These are phyloP conservation scores for Solanum hybrid DNA, from an alignment of 305 asterid genomes.

Conservation along the genomic window DNA sequence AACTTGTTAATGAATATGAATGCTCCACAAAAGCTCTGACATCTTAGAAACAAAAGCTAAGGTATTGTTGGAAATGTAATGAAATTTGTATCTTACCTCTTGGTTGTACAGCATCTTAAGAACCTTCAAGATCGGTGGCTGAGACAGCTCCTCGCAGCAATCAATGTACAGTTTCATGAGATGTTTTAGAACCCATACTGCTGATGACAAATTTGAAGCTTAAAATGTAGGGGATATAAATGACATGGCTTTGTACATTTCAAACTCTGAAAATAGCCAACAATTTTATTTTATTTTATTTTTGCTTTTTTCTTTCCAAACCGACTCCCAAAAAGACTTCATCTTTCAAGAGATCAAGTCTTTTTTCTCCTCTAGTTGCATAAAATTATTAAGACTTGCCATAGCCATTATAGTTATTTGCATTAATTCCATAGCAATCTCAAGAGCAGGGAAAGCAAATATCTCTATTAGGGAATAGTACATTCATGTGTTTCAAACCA, in stretches of 20 bases:
- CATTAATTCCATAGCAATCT: neutral
- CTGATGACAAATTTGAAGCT: slow-evolving; percentile 12
- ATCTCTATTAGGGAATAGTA: neutral
- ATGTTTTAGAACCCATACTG: slow-evolving; percentile 79
- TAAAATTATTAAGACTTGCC: neutral
- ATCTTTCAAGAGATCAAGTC: neutral
- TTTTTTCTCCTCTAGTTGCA: neutral
- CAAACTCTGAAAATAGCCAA: neutral
- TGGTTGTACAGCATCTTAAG: slow-evolving; percentile 65
- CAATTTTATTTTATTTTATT: neutral
- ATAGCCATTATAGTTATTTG: neutral
- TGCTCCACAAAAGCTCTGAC: neutral
- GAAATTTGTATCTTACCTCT: slow-evolving; percentile 43
- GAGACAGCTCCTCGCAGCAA: slow-evolving; percentile 58
- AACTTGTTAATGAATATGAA: slow-evolving; percentile 1
- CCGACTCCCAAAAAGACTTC: neutral
- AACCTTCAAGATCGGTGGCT: slow-evolving; percentile 61
- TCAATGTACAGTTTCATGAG: slow-evolving; percentile 71
- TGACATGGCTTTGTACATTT: neutral
- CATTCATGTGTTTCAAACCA: neutral
- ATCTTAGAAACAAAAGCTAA: neutral
- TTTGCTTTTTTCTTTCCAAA: neutral
- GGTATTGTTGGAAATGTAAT: neutral
- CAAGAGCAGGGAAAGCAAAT: neutral
- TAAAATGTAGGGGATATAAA: neutral